Evolutionary conservation across 1,284 basidiomycete species (phyloP).

Genomic region (Trametes hirsuta): DNA sequence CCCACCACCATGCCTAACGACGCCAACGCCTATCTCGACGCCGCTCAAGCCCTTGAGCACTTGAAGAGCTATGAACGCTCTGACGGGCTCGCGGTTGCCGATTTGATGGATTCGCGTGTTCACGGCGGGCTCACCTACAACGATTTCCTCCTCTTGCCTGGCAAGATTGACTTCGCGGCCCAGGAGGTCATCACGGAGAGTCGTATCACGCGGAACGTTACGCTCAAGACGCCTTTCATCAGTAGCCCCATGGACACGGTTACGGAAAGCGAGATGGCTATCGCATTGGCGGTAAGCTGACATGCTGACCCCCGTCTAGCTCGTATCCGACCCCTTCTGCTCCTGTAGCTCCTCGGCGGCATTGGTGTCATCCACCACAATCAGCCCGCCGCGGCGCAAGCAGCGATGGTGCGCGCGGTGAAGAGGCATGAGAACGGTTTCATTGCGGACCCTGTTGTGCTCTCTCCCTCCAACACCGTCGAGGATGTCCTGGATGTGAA

Average conservation of each 20-base stretch:
- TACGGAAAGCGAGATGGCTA: conserved; percentile 97
- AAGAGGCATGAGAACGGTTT: conserved; percentile 99
- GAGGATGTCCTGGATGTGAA: conserved; percentile 96
- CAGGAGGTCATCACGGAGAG: conserved; percentile 84
- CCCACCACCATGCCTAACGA: conserved; percentile 31
- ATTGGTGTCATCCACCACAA: conserved; percentile 99
- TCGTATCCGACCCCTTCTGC: conserved; percentile 29
- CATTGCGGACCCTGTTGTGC: conserved; percentile 92
- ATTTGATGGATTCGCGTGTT: conserved; percentile 89
- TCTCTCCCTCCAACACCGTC: conserved; percentile 79
- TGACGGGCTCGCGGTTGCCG: conserved; percentile 88
- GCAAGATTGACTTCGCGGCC: conserved; percentile 94
- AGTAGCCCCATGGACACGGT: conserved; percentile 99
- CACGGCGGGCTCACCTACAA: conserved; percentile 98
- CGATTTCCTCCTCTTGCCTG: conserved; percentile 92
- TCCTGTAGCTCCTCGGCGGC: conserved; percentile 83
- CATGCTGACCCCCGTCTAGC: conserved; percentile 19
- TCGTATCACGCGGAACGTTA: conserved; percentile 89
- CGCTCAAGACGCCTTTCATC: conserved; percentile 95
- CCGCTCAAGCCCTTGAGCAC: conserved; percentile 69
- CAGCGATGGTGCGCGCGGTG: conserved; percentile 95
- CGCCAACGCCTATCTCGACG: conserved; percentile 52
- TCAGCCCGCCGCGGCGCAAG: conserved; percentile 87
- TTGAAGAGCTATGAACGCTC: conserved; percentile 72
- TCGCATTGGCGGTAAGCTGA: conserved; percentile 82